A percentile compares a stretch with the other conserved stretches of the same genome.
phyloP scores from a whole-genome alignment of 495 filamentous ascomycete species.

The Annulohypoxylon stygium region DNA sequence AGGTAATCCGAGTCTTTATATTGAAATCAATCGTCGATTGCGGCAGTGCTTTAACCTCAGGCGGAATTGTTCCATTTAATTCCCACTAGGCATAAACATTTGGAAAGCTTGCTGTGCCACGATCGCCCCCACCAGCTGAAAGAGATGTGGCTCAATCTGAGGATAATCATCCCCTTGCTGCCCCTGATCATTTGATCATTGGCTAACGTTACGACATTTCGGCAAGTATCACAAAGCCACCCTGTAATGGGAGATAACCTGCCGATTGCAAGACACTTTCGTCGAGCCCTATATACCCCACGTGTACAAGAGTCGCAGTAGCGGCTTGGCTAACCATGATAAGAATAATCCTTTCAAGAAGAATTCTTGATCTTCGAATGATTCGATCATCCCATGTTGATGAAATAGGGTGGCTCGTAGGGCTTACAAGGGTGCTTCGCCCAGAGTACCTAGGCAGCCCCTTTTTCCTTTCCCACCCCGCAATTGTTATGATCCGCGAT shows the following conservation, averaged over 20 bases:
- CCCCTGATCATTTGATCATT: slow-evolving; percentile 5
- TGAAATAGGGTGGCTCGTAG: slow-evolving; percentile 4
- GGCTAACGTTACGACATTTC: background rate
- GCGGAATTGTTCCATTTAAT: background rate
- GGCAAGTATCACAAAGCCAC: background rate
- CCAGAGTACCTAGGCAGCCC: background rate
- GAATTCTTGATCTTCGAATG: background rate
- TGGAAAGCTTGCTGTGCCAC: slow-evolving; percentile 2
- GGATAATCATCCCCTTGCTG: background rate
- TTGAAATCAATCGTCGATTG: background rate
- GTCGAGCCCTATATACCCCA: background rate
- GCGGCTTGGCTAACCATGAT: background rate
- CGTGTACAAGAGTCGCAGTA: slow-evolving; percentile 4
- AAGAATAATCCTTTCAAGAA: background rate
- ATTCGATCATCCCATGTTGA: background rate
- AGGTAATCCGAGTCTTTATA: slow-evolving; percentile 12
- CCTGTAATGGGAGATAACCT: background rate
- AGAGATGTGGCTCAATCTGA: slow-evolving; percentile 13
- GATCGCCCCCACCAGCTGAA: slow-evolving; percentile 16
- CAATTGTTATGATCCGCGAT: background rate
- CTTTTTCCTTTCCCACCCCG: background rate
- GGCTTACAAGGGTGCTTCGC: background rate
- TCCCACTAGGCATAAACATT: background rate
- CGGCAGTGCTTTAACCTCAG: slow-evolving; percentile 3
- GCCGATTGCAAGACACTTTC: background rate